Conservation (phyloP, 805 yeast species). For the Yamadazyma phyllophila region DNA sequence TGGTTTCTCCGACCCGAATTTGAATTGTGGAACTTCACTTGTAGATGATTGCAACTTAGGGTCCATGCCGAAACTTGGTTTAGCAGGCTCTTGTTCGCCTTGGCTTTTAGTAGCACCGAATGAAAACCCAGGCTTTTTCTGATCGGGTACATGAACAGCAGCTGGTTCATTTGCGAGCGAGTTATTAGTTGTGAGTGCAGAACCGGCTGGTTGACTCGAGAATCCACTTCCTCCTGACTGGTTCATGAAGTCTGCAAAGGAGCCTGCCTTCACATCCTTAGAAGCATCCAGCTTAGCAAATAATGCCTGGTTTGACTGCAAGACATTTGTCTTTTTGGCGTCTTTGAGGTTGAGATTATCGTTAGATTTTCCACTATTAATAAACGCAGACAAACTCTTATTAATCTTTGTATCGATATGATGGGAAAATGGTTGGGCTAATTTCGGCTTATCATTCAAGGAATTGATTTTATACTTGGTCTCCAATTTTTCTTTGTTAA, state of each 20-base stretch:
- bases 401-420: slow-evolving; percentile 29
- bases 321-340: background rate
- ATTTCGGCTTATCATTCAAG: slow-evolving; percentile 35
- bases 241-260: slow-evolving; percentile 15
- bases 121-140: background rate
- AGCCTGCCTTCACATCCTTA: slow-evolving; percentile 13
- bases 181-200: no score
- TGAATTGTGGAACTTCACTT: background rate
- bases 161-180: background rate
- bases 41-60: no score
- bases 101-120: background rate
- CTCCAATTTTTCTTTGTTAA: slow-evolving; percentile 42
- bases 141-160: background rate
- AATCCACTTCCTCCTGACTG: background rate
- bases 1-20: background rate
- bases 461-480: slow-evolving; percentile 38
- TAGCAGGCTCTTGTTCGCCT: background rate
- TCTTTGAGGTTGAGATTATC: slow-evolving; percentile 21
- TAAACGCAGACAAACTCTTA: slow-evolving; percentile 22
- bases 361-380: slow-evolving; percentile 35
- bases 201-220: background rate
- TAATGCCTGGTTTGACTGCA: slow-evolving; percentile 1
- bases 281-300: background rate
- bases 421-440: slow-evolving; percentile 33
- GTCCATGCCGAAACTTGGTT: background rate